Base-by-base conservation (phyloP, 2,329 filamentous ascomycete species). In the Fusarium subglutinans region DNA sequence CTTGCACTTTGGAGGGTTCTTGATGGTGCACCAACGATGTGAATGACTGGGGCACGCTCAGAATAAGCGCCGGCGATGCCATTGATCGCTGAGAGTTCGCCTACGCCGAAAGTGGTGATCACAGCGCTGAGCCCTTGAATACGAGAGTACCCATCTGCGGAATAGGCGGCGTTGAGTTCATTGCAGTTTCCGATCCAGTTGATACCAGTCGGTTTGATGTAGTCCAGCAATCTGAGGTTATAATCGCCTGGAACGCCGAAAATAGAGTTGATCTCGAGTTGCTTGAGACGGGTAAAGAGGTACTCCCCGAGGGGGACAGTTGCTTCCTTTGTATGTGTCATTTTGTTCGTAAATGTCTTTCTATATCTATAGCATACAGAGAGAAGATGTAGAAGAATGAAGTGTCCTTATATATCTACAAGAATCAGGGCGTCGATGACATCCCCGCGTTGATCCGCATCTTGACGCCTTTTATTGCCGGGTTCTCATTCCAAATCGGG, bases 111-210 rank as follows among this genome's bases (percentile, higher is more conserved):
- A 1, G 66, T 69, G 0, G 66, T 69, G 14, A 69, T 38, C 7
- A 69, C 66, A 0, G 60, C 66, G 1, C 64, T 60, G 6, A 69
- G 41, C 9, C 48, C 44, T 5, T 69, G 41, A 1, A 69, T 69
- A 1, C 66, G 55, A 6, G 64, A 69, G 43, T 69, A 69, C 1
- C 55, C 66, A n/a, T 69, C 64, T 15, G 66, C 64, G 7, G 66
- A 18, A 3, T 69, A 69, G 1, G 66, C 56, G 1, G 66, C 66
- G 9, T 69, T 69, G 1, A 69, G 63, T 3, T 69, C 66, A 7
- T 69, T 69, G 56, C 66, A 69, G 38, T 69, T 69, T 6, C 66
- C 66, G 10, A 69, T 20, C 66, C 66, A 69, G 11, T 44, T 59
- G 4, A 69, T 44, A 8, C 66, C 66, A 9, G 64, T 59, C 1